These are phyloP conservation scores for Skeletonema costatum DNA, from an alignment of 108 stramenopile genomes.

Conservation along the genomic window DNA sequence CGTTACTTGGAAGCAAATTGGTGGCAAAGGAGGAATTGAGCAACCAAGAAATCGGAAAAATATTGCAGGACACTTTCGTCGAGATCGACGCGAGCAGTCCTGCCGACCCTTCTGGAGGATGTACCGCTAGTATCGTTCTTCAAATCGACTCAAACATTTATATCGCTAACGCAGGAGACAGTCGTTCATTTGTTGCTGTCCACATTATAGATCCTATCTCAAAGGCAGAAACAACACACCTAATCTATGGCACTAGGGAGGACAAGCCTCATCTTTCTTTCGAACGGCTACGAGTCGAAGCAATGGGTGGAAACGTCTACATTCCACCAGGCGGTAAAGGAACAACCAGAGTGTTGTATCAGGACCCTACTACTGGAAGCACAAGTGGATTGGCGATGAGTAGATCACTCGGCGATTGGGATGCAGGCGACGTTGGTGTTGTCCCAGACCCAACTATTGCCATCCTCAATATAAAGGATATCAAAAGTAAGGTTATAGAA, in stretches of 20 bases:
- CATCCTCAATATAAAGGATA: conserved; percentile 57
- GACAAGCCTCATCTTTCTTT: conserved; percentile 77
- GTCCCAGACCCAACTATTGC: conserved; percentile 83
- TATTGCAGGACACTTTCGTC: conserved; percentile 69
- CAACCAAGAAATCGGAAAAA: conserved; percentile 33
- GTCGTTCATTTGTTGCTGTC: conserved; percentile 72
- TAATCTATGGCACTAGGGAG: conserved; percentile 73
- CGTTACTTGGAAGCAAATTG: conserved; percentile 58
- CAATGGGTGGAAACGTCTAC: conserved; percentile 76
- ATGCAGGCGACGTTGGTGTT: conserved; percentile 67
- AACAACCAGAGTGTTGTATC: conserved; percentile 60
- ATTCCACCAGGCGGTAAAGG: conserved; percentile 60
- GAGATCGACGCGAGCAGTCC: conserved; percentile 76
- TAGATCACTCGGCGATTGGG: conserved; percentile 82
- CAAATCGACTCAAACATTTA: conserved; percentile 67
- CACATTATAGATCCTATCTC: conserved; percentile 42
- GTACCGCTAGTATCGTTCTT: conserved; percentile 73
- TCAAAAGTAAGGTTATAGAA: conserved; percentile 34
- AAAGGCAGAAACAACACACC: conserved; percentile 19
- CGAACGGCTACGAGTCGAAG: conserved; percentile 67
- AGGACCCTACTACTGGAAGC: conserved; percentile 55
- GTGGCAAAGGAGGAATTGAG: conserved; percentile 6
- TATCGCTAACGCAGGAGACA: conserved; percentile 85
- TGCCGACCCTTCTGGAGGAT: conserved; percentile 61
- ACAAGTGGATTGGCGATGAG: conserved; percentile 84